A percentile compares a stretch with the other conserved stretches of the same genome.
phyloP scores from a whole-genome alignment of 306 rosid genomes.

The Vigna angularis region DNA sequence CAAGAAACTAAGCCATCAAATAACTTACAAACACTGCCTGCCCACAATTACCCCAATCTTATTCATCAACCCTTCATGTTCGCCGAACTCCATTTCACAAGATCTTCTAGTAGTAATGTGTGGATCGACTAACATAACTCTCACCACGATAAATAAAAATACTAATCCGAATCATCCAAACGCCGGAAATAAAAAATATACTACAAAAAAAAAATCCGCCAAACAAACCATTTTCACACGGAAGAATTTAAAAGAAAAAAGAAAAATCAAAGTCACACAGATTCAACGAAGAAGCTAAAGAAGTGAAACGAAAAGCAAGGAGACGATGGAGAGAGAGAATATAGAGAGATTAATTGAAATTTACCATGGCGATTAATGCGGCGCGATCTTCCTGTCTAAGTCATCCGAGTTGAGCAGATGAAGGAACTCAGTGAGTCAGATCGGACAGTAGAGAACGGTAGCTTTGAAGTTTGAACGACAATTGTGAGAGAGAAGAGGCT shows the following conservation, averaged over 20 bases:
- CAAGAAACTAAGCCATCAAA: conserved; percentile 28
- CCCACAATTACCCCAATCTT: conserved; percentile 35
- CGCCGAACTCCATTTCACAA: conserved; percentile 34
- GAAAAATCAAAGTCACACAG: conserved; percentile 47
- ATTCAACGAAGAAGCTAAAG: conserved; percentile 44
- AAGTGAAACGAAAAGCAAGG: not conserved
- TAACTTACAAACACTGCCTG: not conserved
- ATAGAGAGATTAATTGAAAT: conserved; percentile 50
- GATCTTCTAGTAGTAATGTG: conserved; percentile 33
- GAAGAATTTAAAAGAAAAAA: not conserved
- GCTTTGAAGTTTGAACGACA: conserved; percentile 55
- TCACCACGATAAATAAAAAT: conserved; percentile 22
- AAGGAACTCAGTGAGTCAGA: conserved; percentile 68
- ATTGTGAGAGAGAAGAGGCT: conserved; percentile 45
- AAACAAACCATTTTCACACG: not conserved
- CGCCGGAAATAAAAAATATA: not conserved
- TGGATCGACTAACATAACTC: conserved; percentile 36
- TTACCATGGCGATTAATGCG: conserved; percentile 88
- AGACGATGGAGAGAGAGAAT: not conserved
- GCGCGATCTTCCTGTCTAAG: conserved; percentile 60
- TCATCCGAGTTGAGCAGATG: conserved; percentile 74
- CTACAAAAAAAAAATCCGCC: conserved; percentile 13
- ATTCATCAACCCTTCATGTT: conserved; percentile 28
- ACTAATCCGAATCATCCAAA: conserved; percentile 9
- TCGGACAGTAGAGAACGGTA: conserved; percentile 56